These are phyloP conservation scores for Dimocarpus longan DNA, from an alignment of 345 rosid genomes.

Conservation along the genomic window DNA sequence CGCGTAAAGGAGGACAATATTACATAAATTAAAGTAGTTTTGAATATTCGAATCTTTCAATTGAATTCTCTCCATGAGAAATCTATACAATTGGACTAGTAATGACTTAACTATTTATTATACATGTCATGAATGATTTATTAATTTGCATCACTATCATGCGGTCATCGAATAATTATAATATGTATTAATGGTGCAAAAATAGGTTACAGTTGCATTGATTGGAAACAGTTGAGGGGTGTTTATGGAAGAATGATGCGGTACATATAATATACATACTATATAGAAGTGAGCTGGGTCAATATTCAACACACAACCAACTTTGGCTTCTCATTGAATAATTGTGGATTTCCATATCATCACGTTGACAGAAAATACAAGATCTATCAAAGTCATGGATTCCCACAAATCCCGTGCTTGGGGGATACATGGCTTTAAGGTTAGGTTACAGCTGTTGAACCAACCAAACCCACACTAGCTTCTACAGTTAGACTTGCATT, in stretches of 20 bases:
- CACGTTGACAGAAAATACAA: not conserved
- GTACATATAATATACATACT: not conserved
- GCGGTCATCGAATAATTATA: not conserved
- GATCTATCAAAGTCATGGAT: not conserved
- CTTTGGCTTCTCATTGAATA: conserved; percentile 15
- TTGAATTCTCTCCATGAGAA: not conserved
- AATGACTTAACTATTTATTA: too few relatives aligned
- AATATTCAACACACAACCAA: not conserved
- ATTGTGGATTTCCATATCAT: not conserved
- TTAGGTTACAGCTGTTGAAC: conserved; percentile 21
- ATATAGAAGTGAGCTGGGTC: not conserved
- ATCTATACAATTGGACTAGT: not conserved
- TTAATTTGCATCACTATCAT: not conserved
- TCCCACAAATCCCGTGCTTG: conserved; percentile 9
- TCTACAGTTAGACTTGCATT: too few relatives aligned
- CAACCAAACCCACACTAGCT: not conserved
- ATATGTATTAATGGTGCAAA: not conserved
- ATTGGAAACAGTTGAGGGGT: conserved; percentile 7
- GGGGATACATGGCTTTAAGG: not conserved
- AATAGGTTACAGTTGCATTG: conserved; percentile 13
- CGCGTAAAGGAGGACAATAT: too few relatives aligned
- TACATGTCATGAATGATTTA: not conserved
- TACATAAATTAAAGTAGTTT: not conserved
- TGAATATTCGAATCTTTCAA: too few relatives aligned
- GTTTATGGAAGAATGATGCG: not conserved